phyloP scores from a whole-genome alignment of 2,329 filamentous ascomycete genomes.

The Botrytis paeoniae region DNA sequence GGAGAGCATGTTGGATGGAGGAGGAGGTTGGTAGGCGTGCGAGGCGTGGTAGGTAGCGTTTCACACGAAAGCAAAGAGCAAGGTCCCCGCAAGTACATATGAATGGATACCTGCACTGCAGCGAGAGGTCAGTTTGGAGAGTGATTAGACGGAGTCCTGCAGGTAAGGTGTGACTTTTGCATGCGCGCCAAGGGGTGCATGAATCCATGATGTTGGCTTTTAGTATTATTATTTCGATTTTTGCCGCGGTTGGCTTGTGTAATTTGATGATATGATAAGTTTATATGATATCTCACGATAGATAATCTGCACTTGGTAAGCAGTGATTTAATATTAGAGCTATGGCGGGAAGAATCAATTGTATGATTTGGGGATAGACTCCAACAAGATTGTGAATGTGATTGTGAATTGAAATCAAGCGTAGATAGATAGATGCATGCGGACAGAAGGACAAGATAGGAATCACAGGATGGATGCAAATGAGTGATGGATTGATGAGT shows the following conservation, averaged over 20 bases:
- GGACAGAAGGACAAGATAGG: not conserved
- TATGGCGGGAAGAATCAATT: not conserved
- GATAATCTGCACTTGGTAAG: not conserved
- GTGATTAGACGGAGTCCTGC: not conserved
- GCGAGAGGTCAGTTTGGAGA: not conserved
- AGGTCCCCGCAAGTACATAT: not conserved
- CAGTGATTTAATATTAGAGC: not conserved
- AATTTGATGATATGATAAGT: not conserved
- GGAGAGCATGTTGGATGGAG: not conserved
- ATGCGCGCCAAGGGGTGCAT: not conserved
- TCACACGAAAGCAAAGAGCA: not conserved
- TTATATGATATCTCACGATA: not conserved
- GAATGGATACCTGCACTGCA: not conserved
- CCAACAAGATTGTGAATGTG: not conserved
- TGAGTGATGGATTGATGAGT: not conserved
- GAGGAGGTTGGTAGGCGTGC: not conserved
- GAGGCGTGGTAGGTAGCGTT: not conserved
- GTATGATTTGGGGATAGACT: not conserved
- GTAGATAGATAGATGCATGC: not conserved
- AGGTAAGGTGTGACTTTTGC: not conserved
- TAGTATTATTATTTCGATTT: slow-evolving; percentile 1
- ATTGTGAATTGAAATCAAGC: not conserved
- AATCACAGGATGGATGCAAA: not conserved
- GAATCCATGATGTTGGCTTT: not conserved
- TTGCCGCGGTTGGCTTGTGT: slow-evolving; percentile 10